Evolutionary conservation across 371 early-diverging fungal species (phyloP).

Genomic region (Apophysomyces elegans): DNA sequence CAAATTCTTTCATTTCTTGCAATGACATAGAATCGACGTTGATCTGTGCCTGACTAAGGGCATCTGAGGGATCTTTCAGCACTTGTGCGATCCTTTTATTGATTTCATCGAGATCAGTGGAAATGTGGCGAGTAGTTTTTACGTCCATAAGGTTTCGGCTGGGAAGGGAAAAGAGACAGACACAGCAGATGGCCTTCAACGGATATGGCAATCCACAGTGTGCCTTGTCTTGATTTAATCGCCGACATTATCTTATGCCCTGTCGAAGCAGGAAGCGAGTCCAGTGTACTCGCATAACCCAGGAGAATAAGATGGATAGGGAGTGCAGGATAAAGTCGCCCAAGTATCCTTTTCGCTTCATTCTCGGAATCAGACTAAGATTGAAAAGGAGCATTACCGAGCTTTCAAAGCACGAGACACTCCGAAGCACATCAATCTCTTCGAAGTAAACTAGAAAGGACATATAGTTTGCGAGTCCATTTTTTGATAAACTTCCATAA

Average conservation of each 20-base stretch:
- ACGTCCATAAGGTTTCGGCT: constrained; percentile 30
- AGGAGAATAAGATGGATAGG: no score
- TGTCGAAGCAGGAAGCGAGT: background rate
- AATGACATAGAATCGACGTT: constrained; percentile 40
- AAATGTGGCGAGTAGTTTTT: constrained; percentile 43
- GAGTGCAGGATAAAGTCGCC: background rate
- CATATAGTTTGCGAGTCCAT: no score
- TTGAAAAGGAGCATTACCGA: constrained; percentile 32
- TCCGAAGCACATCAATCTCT: no score
- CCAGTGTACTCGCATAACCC: background rate
- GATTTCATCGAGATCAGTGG: constrained; percentile 45
- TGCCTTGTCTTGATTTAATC: background rate
- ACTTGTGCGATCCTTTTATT: constrained; percentile 38
- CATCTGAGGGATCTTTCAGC: constrained; percentile 41
- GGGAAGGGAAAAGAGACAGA: constrained; percentile 1
- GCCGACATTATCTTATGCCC: background rate
- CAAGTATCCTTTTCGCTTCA: no score
- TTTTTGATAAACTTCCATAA: no score
- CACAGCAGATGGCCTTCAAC: constrained; percentile 9
- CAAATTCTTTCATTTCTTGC: constrained; percentile 43
- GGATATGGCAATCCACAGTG: constrained; percentile 8
- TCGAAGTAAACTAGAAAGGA: no score
- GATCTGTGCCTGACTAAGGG: constrained; percentile 29
- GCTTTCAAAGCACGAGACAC: constrained; percentile 27
- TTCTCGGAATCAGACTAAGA: constrained; percentile 6